Conservation (phyloP, 306 rosid species). For the Cicer pinnatifidum region DNA sequence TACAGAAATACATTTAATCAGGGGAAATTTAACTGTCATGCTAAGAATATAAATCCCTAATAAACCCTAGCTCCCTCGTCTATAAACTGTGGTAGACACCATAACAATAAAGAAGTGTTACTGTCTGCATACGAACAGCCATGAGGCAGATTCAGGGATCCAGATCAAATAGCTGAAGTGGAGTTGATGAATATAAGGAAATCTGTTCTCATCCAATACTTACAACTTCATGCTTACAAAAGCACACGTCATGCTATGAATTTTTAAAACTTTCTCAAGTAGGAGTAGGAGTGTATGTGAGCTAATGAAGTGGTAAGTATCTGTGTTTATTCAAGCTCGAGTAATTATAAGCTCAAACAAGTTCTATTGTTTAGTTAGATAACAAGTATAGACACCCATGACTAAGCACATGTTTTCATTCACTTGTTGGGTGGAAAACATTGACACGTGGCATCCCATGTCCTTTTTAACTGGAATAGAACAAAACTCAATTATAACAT, state of each 20-base stretch:
- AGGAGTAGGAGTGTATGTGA: neutral
- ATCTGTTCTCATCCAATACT: neutral
- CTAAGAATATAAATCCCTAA: neutral
- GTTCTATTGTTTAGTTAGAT: neutral
- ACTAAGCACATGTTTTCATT: constrained; percentile 3
- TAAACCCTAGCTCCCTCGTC: neutral
- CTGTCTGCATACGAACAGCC: neutral
- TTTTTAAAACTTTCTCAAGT: neutral
- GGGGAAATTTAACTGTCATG: neutral
- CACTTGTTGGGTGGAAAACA: neutral
- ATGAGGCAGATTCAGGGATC: neutral
- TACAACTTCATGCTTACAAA: neutral
- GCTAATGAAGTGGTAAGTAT: neutral
- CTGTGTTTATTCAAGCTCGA: neutral
- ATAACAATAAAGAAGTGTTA: neutral
- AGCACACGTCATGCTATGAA: neutral
- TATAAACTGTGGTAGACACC: neutral
- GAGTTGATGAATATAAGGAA: neutral
- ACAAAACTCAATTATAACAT: neutral
- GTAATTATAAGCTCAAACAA: neutral
- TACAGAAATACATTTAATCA: neutral
- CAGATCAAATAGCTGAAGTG: neutral
- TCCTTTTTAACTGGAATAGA: neutral
- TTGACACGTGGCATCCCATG: neutral
- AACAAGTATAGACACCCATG: neutral